Base-by-base conservation (phyloP, 2,329 filamentous ascomycete genomes). In the Aspergillus ustus region DNA sequence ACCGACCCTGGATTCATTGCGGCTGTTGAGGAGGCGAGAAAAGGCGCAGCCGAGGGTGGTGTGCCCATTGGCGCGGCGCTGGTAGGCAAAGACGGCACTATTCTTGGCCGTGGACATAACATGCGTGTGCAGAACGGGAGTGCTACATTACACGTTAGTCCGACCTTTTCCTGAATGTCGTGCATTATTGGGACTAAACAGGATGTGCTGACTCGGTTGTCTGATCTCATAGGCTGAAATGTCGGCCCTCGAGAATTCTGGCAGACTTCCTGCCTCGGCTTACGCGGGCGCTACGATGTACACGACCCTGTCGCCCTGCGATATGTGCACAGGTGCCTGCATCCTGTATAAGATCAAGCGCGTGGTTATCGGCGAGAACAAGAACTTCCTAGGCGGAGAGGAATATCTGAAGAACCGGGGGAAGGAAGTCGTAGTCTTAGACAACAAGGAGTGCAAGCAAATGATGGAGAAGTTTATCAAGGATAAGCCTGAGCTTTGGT, bases 271-370 rank as follows among this genome's bases (percentile, higher is more conserved):
- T 34, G 89, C 89, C 17, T 85, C 85, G 1, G 84, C 84, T 6
- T 93, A 92, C 75, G 83, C 83, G 66, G 88, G 87, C 31, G 85
- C 88, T 40, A 93, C 90, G n/a, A 92, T 93, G 89, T 93, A 91
- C 77, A 93, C 91, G 2, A 92, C 90, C 0, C 80, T 93, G 7
- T 91, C 89, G 2, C 91, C 90, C 0, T 93, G 91, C 74, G 89
- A 91, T 72, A 93, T 93, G 90, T 93, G 89, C 76, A 92, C 90
- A 4, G 90, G 91, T 8, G 89, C 90, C 2, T 92, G 90, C 70
- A 80, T 93, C 62, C 82, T 93, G 62, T 93, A 92, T 81, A 89
- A 89, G 70, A 84, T 93, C 61, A 82, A 84, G 51, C 84, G 90
- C 22, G 89, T 93, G 3, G 90, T 93, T 31, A 86, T 93, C 67